Percentiles rank a stretch among this genome's conserved stretches.
Evolutionary conservation across 805 yeast genomes (phyloP).

Genomic region (Zygotorulaspora florentina): DNA sequence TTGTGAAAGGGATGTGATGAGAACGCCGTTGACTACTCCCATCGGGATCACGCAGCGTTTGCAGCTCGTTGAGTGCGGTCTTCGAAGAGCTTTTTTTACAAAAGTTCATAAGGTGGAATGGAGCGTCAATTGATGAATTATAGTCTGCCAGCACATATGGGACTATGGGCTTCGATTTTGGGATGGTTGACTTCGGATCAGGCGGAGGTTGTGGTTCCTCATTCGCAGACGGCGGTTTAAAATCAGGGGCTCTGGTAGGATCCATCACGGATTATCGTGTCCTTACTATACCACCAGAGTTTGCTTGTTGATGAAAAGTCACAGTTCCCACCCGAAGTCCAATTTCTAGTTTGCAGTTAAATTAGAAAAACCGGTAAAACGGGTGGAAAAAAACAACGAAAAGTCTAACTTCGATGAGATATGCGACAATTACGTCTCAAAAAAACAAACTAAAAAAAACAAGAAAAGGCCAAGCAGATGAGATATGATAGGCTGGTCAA

Average conservation of each 20-base stretch:
- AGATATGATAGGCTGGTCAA: not conserved
- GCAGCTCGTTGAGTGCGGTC: not conserved
- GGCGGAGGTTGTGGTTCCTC: slow-evolving; percentile 58
- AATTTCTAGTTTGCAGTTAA: not conserved
- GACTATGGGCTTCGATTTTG: slow-evolving; percentile 71
- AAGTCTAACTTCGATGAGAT: not conserved
- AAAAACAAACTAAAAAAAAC: not conserved
- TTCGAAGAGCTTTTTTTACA: slow-evolving; percentile 4
- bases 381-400: not conserved
- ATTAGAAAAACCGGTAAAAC: not conserved
- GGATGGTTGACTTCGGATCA: slow-evolving; percentile 65
- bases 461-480: not conserved
- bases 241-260: slow-evolving; percentile 88
- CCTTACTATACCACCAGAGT: not conserved
- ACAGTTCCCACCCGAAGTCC: not conserved
- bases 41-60: slow-evolving; percentile 2
- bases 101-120: slow-evolving; percentile 31
- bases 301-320: not conserved
- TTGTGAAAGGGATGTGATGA: slow-evolving; percentile 47
- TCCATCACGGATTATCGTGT: slow-evolving; percentile 57
- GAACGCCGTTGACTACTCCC: slow-evolving; percentile 14
- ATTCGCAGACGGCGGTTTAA: slow-evolving; percentile 75
- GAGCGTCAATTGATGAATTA: slow-evolving; percentile 69
- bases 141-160: slow-evolving; percentile 74
- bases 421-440: not conserved